These are phyloP conservation scores for Spizellomyces sp. DNA, from an alignment of 192 early-diverging fungal genomes.

Conservation along the genomic window DNA sequence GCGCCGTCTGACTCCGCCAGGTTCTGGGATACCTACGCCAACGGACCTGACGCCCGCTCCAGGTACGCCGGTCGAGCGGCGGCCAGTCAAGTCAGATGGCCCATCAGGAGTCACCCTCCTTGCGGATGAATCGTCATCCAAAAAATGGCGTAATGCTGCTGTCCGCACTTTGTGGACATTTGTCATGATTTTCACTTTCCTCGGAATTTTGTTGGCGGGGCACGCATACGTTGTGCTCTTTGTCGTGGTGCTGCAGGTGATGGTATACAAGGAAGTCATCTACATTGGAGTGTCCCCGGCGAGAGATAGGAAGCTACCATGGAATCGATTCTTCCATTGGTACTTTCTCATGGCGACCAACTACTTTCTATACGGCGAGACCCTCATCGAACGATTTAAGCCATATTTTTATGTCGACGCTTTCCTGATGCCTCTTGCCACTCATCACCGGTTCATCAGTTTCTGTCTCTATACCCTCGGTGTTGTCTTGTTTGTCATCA, in stretches of 20 bases:
- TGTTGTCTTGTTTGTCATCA: constrained; percentile 92
- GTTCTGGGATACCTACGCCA: too few relatives aligned
- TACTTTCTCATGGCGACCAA: constrained; percentile 89
- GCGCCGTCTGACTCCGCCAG: too few relatives aligned
- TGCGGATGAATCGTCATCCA: constrained; percentile 29
- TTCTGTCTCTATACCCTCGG: constrained; percentile 87
- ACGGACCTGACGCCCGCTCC: too few relatives aligned
- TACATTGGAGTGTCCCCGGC: constrained; percentile 80
- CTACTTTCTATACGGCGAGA: constrained; percentile 95
- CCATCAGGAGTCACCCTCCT: constrained; percentile 24
- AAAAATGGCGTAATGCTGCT: constrained; percentile 62
- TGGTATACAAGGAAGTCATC: constrained; percentile 95
- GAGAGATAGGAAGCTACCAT: constrained; percentile 82
- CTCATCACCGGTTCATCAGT: constrained; percentile 93
- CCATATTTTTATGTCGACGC: constrained; percentile 82
- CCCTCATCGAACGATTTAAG: constrained; percentile 87
- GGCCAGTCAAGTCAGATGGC: not conserved
- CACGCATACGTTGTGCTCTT: constrained; percentile 84
- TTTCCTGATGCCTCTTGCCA: constrained; percentile 79
- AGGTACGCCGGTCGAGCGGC: too few relatives aligned
- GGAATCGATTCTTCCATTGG: constrained; percentile 89
- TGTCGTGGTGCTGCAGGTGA: constrained; percentile 79
- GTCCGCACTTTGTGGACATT: constrained; percentile 83
- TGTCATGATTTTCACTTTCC: constrained; percentile 87
- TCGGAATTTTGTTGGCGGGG: constrained; percentile 62